phyloP scores from a whole-genome alignment of 345 rosid genomes.

The Erodium maritimum region DNA sequence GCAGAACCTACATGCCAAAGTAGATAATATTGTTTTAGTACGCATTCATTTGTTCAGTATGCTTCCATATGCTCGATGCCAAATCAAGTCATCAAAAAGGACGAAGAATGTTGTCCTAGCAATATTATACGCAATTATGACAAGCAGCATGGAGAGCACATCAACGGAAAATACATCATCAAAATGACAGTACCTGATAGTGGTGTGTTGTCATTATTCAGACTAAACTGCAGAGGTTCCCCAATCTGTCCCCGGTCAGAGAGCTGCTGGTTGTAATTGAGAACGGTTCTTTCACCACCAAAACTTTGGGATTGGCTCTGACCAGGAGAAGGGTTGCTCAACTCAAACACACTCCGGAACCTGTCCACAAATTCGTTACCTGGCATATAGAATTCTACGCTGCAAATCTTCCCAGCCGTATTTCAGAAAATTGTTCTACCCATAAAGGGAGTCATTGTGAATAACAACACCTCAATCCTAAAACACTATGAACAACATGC shows the following conservation, averaged over 20 bases:
- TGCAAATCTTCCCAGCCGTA: neutral
- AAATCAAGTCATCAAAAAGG: too few relatives aligned
- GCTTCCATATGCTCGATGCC: too few relatives aligned
- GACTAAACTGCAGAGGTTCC: neutral
- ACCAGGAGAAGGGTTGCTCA: neutral
- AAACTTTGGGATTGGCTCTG: neutral
- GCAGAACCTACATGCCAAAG: neutral
- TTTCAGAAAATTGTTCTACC: neutral
- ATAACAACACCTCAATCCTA: neutral
- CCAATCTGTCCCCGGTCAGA: neutral
- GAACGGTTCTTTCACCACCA: neutral
- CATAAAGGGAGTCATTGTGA: neutral
- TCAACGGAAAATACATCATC: too few relatives aligned
- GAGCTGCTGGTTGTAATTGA: neutral
- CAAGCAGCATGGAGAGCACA: neutral
- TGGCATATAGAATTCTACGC: neutral
- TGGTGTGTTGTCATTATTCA: neutral
- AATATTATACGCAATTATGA: neutral
- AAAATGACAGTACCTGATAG: neutral
- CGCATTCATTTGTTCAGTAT: too few relatives aligned
- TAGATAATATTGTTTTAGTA: too few relatives aligned
- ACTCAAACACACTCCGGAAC: neutral
- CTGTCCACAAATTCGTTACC: slow-evolving; percentile 1
- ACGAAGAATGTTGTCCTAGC: too few relatives aligned
- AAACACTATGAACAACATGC: neutral